Conservation (phyloP, 2,329 filamentous ascomycete genomes). For the Pyrenophora seminiperda region DNA sequence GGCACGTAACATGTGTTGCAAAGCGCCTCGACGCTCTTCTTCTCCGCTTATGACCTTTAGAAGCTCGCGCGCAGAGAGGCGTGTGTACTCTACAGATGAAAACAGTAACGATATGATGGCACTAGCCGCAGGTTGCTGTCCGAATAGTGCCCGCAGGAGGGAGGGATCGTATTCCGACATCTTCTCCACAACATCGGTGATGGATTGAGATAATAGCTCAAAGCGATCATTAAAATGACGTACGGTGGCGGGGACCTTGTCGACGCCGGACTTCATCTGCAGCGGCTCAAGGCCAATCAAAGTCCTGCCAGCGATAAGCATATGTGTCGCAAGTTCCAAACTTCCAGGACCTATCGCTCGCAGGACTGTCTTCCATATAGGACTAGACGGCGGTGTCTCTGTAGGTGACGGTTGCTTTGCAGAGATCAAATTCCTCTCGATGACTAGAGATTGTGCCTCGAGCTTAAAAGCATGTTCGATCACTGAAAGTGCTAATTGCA, state of each 20-base stretch:
- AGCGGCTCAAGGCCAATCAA: constrained; percentile 80
- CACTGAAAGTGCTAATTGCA: constrained; percentile 64
- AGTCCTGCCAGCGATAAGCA: constrained; percentile 71
- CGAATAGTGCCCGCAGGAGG: constrained; percentile 72
- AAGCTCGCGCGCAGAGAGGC: constrained; percentile 78
- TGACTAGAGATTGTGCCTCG: constrained; percentile 71
- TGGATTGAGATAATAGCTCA: constrained; percentile 62
- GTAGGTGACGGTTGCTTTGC: constrained; percentile 65
- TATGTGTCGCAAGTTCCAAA: constrained; percentile 73
- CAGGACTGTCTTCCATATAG: constrained; percentile 79
- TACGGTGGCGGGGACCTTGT: constrained; percentile 59
- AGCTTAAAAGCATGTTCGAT: constrained; percentile 70
- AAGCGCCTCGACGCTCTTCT: constrained; percentile 63
- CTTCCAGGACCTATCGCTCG: constrained; percentile 69
- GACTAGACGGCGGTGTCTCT: constrained; percentile 70
- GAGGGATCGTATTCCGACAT: constrained; percentile 75
- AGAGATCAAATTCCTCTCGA: constrained; percentile 70
- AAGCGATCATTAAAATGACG: constrained; percentile 80
- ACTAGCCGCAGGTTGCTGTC: constrained; percentile 69
- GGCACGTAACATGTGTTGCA: constrained; percentile 63
- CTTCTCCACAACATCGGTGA: constrained; percentile 76
- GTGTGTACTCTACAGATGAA: constrained; percentile 77
- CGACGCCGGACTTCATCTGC: constrained; percentile 44
- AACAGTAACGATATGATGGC: constrained; percentile 80
- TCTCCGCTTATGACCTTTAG: constrained; percentile 82